Base-by-base conservation (phyloP, 495 filamentous ascomycete genomes). In the Aspergillus panamensis region DNA sequence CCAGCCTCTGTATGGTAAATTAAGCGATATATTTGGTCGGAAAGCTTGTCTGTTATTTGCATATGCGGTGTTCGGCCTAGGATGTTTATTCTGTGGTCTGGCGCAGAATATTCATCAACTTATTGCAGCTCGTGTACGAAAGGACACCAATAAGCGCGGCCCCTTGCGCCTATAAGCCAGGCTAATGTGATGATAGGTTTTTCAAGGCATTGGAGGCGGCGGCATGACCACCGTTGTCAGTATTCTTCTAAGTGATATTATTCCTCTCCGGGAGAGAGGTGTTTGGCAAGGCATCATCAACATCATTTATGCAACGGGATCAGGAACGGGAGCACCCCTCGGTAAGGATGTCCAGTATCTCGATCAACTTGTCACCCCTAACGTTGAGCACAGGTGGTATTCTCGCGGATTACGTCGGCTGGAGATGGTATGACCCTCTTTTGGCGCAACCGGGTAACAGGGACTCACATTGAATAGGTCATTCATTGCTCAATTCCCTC, bases 221-320 rank as follows among this genome's bases (percentile, higher is more conserved):
- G 91, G 91, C 19, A 93, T 95, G 89, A 90, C 86, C 3, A 87
- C 87, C 5, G 83, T 94, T 49, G 88, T 88, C 43, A 83, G 74
- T 53, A 93, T 96, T 50, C 69, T 96, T 31, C 70, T 96, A 57
- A 88, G 83, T 51, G 91, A 96, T 67, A 78, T 92, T 16, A 80
- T 95, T 4, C 79, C 88, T 8, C 75, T 96, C 50, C 78, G 87
- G n/a, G 84, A 92, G 51, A 70, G 90, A 59, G 91, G 89, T 5
- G 77, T 87, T 12, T 95, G 87, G 83, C 91, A 95, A 68, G 90
- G 91, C 17, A 82, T 92, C 47, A 77, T 93, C 62, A 95, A 94
- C 63, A 84, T 94, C 66, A 80, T 94, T 45, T 93, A 80, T 64
- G 85, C 90, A 1, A 70, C 77, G 59, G 91, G 91, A 17, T 78